These are phyloP conservation scores for Jimgerdemannia lactiflua DNA, from an alignment of 192 early-diverging fungal species.

Conservation along the genomic window DNA sequence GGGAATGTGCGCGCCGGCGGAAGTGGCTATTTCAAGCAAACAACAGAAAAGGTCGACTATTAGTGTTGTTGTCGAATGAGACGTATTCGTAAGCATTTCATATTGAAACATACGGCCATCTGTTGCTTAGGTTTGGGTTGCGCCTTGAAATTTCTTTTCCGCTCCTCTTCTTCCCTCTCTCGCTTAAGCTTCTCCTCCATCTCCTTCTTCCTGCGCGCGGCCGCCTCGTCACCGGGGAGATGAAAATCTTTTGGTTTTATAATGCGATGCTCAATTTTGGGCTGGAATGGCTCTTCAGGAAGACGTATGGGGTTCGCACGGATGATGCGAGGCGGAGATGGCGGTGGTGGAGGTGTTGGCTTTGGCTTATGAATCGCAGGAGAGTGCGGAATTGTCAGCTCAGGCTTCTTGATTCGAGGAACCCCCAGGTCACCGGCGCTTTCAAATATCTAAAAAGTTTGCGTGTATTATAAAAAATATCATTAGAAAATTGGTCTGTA, in stretches of 20 bases:
- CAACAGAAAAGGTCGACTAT: too few relatives aligned
- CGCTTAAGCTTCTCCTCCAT: not conserved
- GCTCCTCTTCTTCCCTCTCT: not conserved
- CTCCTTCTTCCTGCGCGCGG: constrained; percentile 1
- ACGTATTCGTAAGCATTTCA: too few relatives aligned
- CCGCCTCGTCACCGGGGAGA: constrained; percentile 2
- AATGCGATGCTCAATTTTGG: constrained; percentile 2
- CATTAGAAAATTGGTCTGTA: not conserved
- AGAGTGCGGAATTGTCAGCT: not conserved
- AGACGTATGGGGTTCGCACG: not conserved
- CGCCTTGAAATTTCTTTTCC: too few relatives aligned
- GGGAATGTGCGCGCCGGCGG: not conserved
- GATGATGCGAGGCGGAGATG: not conserved
- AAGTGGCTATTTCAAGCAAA: too few relatives aligned
- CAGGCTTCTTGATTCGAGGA: not conserved
- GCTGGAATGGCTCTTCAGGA: constrained; percentile 1
- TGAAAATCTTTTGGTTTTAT: not conserved
- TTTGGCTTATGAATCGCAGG: constrained; percentile 6
- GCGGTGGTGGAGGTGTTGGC: not conserved
- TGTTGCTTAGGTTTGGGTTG: too few relatives aligned
- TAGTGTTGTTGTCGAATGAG: too few relatives aligned
- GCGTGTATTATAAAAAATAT: not conserved
- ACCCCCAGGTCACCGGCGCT: constrained; percentile 1
- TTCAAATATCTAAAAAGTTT: constrained; percentile 2
- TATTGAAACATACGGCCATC: too few relatives aligned